Evolutionary conservation across 768 basidiomycete species (phyloP).

Genomic region (Cystobasidium ongulense): DNA sequence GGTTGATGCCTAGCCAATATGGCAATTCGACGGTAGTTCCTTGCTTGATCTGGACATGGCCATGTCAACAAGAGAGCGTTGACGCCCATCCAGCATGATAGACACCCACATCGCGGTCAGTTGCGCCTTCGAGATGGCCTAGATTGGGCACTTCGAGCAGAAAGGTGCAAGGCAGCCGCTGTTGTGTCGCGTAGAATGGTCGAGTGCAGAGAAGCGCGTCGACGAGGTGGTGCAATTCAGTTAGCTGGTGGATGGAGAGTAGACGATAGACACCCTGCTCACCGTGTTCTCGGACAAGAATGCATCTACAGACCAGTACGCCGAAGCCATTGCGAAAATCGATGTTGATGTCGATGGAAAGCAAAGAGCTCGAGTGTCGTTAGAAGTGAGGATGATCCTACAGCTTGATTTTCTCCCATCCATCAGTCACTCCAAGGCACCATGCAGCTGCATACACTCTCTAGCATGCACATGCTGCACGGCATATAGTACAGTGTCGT

Average conservation of each 20-base stretch:
- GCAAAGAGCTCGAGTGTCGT: not conserved
- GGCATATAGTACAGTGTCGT: too few relatives aligned
- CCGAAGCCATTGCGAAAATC: constrained; percentile 53
- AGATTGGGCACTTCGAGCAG: constrained; percentile 37
- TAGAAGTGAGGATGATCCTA: too few relatives aligned
- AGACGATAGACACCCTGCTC: not conserved
- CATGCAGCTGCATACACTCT: too few relatives aligned
- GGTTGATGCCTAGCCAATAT: constrained; percentile 39
- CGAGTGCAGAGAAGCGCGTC: not conserved
- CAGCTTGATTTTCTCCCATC: too few relatives aligned
- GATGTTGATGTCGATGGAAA: not conserved
- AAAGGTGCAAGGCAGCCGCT: constrained; percentile 40
- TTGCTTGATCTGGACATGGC: constrained; percentile 36
- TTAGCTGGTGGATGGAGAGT: too few relatives aligned
- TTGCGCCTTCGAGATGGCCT: constrained; percentile 39
- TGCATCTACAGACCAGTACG: constrained; percentile 34
- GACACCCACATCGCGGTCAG: constrained; percentile 38
- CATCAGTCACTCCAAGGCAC: too few relatives aligned
- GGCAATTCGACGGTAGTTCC: constrained; percentile 39
- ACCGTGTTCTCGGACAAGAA: constrained; percentile 39
- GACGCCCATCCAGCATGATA: too few relatives aligned
- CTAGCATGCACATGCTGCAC: too few relatives aligned
- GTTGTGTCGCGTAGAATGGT: not conserved
- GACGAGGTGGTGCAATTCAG: not conserved
- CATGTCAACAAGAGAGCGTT: too few relatives aligned